Base-by-base conservation (phyloP, 1,284 basidiomycete species). In the Cerrena zonata region DNA sequence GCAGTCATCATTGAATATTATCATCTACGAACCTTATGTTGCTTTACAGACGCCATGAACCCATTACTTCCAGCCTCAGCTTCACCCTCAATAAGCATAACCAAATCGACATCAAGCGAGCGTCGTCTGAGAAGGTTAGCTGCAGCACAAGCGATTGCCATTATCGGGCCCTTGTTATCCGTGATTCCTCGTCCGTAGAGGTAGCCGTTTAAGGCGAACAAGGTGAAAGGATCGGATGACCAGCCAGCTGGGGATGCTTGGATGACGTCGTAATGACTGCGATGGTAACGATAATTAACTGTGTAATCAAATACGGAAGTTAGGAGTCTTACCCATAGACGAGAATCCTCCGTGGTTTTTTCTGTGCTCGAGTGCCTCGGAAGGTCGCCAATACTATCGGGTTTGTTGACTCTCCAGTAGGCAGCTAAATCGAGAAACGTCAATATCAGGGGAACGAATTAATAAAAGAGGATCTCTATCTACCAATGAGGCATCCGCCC, bases 21-120 rank as follows among this genome's bases (percentile, higher is more conserved):
- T n/a, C n/a, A 45, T 47, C 27, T 19, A 26, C 69, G 24, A 52
- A 86, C 91, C 77, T 91, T 91, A 67, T 94, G 75, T 52, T 74
- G 77, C 48, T 74, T 65, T 5, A 98, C 87, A 0, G 88, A 80
- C 23, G 88, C 82, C 40, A 74, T 78, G 60, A 99, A 95, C 0
- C 94, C 93, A 1, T 76, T 69, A 61, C 91, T 94, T 3, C 95
- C 95, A 19, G 83, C 84, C 67, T 99, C 96, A 65, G 97, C 96
- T 65, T 98, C 94, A 0, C 95, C 95, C 69, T 99, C 95, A 30
- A 98, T 83, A 45, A 98, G 70, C 67, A 98, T 86, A 2, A 97
- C 85, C 0, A 99, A 67, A 61, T 99, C 95, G 1, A 93, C 79
- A 26, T 84, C 87, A 1, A 99, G 79, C 24, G 84, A 78, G 1